These are phyloP conservation scores for Meyerozyma sp. DNA, from an alignment of 1,139 yeast genomes.

Conservation along the genomic window DNA sequence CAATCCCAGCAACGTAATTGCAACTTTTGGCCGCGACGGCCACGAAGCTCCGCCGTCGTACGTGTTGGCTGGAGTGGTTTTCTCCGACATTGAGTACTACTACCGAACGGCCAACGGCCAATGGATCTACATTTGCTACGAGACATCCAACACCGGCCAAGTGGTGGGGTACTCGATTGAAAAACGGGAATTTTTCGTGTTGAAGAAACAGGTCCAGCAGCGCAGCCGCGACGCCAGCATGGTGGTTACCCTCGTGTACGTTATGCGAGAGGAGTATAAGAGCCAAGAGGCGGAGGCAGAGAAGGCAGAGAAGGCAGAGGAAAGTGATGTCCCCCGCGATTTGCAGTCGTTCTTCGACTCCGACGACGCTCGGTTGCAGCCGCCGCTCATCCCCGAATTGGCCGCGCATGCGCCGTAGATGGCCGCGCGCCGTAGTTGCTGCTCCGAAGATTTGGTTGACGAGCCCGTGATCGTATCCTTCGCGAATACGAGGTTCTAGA, in stretches of 20 bases:
- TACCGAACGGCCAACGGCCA: slow-evolving; percentile 6
- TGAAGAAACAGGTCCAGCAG: not conserved
- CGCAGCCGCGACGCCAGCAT: not conserved
- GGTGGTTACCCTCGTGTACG: not conserved
- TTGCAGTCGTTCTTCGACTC: not conserved
- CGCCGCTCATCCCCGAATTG: not conserved
- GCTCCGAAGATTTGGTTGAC: not conserved
- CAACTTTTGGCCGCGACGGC: slow-evolving; percentile 7
- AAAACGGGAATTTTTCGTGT: not conserved
- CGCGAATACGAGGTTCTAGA: slow-evolving; percentile 1
- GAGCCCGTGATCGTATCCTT: not conserved
- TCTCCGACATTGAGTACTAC: slow-evolving; percentile 26
- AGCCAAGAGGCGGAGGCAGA: not conserved
- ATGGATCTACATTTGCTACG: not conserved
- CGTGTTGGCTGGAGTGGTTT: slow-evolving; percentile 21
- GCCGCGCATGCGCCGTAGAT: not conserved
- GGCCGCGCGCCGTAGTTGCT: too few species aligned
- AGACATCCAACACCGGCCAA: not conserved
- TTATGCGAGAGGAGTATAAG: not conserved
- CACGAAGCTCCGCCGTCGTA: slow-evolving; percentile 16
- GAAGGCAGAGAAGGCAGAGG: not conserved
- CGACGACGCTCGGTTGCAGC: not conserved
- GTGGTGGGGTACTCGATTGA: not conserved
- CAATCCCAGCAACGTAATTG: slow-evolving; percentile 17
- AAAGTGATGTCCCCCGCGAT: not conserved